Evolutionary conservation across 371 early-diverging fungal genomes (phyloP).

Genomic region (Conidiobolus incongruus): DNA sequence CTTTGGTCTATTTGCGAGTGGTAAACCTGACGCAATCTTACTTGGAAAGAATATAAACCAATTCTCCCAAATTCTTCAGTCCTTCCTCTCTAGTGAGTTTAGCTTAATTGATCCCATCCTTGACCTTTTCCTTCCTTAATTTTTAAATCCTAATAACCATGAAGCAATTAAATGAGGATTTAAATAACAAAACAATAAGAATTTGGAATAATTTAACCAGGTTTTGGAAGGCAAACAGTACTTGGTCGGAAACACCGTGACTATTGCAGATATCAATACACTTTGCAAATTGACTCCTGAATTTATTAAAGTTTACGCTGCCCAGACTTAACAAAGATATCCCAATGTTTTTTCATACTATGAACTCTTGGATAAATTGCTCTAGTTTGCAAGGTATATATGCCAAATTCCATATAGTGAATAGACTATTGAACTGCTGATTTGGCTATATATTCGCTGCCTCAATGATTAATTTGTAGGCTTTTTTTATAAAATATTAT

Average conservation of each 20-base stretch:
- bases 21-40: conserved; percentile 28
- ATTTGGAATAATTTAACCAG: conserved; percentile 41
- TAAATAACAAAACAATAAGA: no score
- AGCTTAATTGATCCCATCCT: conserved; percentile 17
- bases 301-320: conserved; percentile 6
- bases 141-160: conserved; percentile 42
- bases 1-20: conserved; percentile 24
- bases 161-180: conserved; percentile 37
- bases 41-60: conserved; percentile 43
- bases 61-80: conserved; percentile 55
- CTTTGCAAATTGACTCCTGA: conserved; percentile 27
- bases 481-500: no score
- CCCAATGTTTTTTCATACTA: no score
- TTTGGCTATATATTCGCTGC: no score
- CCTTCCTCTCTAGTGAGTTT: conserved; percentile 47
- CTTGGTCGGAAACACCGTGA: conserved; percentile 76
- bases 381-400: no score
- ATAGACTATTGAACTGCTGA: no score
- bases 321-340: no score
- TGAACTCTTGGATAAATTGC: no score
- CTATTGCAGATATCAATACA: conserved; percentile 68
- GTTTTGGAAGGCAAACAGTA: conserved; percentile 58
- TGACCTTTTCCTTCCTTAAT: conserved; percentile 38
- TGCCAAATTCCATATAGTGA: no score
- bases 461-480: no score